Evolutionary conservation across 192 early-diverging fungal species (phyloP).

Genomic region (Nowakowskiella sp.): DNA sequence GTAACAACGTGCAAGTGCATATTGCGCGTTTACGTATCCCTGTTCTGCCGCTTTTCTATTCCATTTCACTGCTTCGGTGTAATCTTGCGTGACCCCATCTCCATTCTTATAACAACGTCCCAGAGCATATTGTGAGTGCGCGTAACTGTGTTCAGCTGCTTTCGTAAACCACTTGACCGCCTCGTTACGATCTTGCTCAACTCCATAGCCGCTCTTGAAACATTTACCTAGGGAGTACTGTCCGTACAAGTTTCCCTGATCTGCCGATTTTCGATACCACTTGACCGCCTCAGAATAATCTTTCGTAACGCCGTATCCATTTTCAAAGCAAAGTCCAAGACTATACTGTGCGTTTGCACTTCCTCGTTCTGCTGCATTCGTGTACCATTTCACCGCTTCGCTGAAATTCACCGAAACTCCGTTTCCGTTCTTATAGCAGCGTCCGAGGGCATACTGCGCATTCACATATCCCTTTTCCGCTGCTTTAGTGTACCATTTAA

Average conservation of each 20-base stretch:
- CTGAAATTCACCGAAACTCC: slow-evolving; percentile 4
- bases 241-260: too few species aligned
- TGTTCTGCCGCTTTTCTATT: slow-evolving; percentile 32
- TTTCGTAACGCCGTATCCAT: slow-evolving; percentile 19
- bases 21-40: slow-evolving; percentile 47
- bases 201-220: slow-evolving; percentile 43
- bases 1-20: slow-evolving; percentile 45
- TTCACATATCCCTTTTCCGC: slow-evolving; percentile 32
- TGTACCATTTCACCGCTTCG: slow-evolving; percentile 14
- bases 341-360: slow-evolving; percentile 19
- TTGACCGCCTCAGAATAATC: slow-evolving; percentile 20
- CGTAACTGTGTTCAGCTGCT: slow-evolving; percentile 30
- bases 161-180: slow-evolving; percentile 43
- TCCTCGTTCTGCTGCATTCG: slow-evolving; percentile 12
- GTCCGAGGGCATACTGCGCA: slow-evolving; percentile 31
- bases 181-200: slow-evolving; percentile 23
- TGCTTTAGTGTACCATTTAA: slow-evolving; percentile 49
- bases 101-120: slow-evolving; percentile 48
- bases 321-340: slow-evolving; percentile 24
- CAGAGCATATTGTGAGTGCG: slow-evolving; percentile 42
- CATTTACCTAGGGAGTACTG: too few species aligned
- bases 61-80: slow-evolving; percentile 27
- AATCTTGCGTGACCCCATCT: slow-evolving; percentile 17
- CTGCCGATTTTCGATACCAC: slow-evolving; percentile 29
- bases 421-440: slow-evolving; percentile 10